phyloP scores from a whole-genome alignment of 148 eudicot species.

The Chenopodium quinoa region DNA sequence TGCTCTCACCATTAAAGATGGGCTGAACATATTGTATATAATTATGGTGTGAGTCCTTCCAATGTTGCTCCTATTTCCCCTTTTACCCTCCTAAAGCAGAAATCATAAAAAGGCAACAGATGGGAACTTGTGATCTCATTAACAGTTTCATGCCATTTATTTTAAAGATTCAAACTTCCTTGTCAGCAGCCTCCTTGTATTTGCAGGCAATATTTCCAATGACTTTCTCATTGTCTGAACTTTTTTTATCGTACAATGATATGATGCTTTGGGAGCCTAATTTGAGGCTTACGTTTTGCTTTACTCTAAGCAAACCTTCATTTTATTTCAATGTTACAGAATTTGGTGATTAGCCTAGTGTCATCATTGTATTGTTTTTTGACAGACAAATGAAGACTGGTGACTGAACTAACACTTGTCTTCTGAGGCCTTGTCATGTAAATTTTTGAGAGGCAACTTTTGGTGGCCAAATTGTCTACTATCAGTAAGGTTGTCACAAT shows the following conservation, averaged over 20 bases:
- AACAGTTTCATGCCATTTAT: neutral
- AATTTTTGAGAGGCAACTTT: neutral
- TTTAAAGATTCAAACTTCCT: neutral
- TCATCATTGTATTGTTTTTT: neutral
- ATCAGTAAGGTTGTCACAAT: neutral
- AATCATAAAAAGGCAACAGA: neutral
- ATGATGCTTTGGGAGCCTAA: neutral
- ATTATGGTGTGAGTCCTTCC: neutral
- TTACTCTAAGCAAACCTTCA: neutral
- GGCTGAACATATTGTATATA: neutral
- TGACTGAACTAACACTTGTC: neutral
- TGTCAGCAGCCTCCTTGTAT: neutral
- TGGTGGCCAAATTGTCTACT: neutral
- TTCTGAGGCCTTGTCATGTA: neutral
- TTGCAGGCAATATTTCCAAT: no score
- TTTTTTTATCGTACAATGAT: neutral
- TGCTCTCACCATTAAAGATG: no score
- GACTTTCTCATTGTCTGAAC: neutral
- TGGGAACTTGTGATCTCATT: neutral
- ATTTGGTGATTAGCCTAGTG: neutral
- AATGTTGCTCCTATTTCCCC: neutral
- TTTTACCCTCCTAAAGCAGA: neutral
- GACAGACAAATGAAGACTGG: neutral
- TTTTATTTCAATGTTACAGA: neutral
- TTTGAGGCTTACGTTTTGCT: neutral